phyloP scores from a whole-genome alignment of 2,329 filamentous ascomycete species.

The Polychaeton citri region DNA sequence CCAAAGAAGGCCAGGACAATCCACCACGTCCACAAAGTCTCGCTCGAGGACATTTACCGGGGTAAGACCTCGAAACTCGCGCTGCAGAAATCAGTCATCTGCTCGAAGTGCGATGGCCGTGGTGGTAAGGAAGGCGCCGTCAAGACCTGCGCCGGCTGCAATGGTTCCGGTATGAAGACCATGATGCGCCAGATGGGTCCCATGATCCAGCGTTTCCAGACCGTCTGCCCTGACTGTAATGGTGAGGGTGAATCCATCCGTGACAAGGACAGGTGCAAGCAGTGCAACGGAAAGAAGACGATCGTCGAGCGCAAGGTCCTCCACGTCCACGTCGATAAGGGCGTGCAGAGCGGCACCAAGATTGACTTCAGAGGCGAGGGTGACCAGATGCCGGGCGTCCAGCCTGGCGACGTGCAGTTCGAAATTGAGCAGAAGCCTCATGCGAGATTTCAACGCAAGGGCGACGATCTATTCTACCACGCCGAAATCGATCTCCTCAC shows the following conservation, averaged over 20 bases:
- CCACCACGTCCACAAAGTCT: slow-evolving; percentile 96
- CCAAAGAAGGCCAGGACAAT: slow-evolving; percentile 91
- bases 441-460: slow-evolving; percentile 82
- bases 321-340: slow-evolving; percentile 92
- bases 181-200: slow-evolving; percentile 99
- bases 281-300: slow-evolving; percentile 94
- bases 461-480: slow-evolving; percentile 90
- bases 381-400: slow-evolving; percentile 84
- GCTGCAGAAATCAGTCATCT: slow-evolving; percentile 94
- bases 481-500: slow-evolving; percentile 93
- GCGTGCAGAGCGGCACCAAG: slow-evolving; percentile 86
- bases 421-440: slow-evolving; percentile 99
- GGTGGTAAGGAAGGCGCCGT: slow-evolving; percentile 98
- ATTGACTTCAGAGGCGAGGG: slow-evolving; percentile 95
- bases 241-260: slow-evolving; percentile 94
- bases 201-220: slow-evolving; percentile 99
- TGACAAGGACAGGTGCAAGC: slow-evolving; percentile 96
- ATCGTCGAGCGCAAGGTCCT: slow-evolving; percentile 94
- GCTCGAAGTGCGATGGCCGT: slow-evolving; percentile 81
- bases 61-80: slow-evolving; percentile 97
- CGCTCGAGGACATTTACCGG: slow-evolving; percentile 92
- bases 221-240: slow-evolving; percentile 94
- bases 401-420: slow-evolving; percentile 93
- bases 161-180: slow-evolving; percentile 95
- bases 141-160: slow-evolving; percentile 79